These are phyloP conservation scores for Podosphaera xanthii DNA, from an alignment of 2,329 filamentous ascomycete genomes.

Conservation along the genomic window DNA sequence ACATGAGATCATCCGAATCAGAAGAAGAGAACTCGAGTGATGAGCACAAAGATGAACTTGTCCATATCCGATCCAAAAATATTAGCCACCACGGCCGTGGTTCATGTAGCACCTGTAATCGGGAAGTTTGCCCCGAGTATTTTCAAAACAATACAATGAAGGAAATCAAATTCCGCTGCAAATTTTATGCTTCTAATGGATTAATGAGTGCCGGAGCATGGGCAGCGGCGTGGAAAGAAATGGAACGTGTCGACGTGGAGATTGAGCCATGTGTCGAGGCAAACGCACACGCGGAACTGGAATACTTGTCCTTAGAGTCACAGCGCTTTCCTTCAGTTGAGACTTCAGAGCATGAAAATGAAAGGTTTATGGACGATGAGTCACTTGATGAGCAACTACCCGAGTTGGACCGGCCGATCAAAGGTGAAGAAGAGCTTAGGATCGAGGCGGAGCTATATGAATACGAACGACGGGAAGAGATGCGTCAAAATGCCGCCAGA, in stretches of 20 bases:
- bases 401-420: constrained; percentile 2
- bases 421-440: constrained; percentile 2
- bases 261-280: constrained; percentile 51
- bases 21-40: constrained; percentile 13
- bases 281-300: constrained; percentile 34
- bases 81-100: constrained; percentile 4
- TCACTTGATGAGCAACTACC: constrained; percentile 4
- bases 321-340: not conserved
- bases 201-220: constrained; percentile 81
- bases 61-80: constrained; percentile 4
- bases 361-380: constrained; percentile 11
- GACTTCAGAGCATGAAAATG: constrained; percentile 3
- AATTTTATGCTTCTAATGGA: constrained; percentile 85
- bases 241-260: constrained; percentile 96
- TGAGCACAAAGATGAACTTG: constrained; percentile 7
- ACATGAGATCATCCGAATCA: constrained; percentile 29
- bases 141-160: constrained; percentile 6
- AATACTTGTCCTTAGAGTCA: constrained; percentile 17
- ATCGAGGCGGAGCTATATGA: constrained; percentile 26
- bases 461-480: constrained; percentile 21
- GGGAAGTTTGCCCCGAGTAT: constrained; percentile 14
- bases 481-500: constrained; percentile 20
- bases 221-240: constrained; percentile 86
- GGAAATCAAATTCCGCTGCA: constrained; percentile 43
- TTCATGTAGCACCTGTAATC: constrained; percentile 16